Evolutionary conservation across 164 flowering plant genomes (phyloP).

Genomic region (Berberis vulgaris): DNA sequence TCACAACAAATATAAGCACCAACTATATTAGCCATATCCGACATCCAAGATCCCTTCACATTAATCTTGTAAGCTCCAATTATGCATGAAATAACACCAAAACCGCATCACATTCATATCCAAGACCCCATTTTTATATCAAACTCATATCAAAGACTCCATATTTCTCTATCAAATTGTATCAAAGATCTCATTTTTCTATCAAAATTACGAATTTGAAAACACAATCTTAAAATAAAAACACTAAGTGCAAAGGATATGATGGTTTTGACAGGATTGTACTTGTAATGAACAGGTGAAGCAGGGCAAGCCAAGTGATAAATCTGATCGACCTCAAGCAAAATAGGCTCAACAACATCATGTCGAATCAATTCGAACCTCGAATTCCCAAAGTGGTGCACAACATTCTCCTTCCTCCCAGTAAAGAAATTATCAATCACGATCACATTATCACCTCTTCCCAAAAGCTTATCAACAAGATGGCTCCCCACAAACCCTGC

Average conservation of each 20-base stretch:
- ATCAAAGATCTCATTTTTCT: background rate
- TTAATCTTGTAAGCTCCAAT: no score
- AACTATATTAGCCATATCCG: no score
- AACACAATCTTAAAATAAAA: background rate
- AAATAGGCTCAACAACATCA: conserved; percentile 95
- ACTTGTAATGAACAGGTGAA: conserved; percentile 95
- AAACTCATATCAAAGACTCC: no score
- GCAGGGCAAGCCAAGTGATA: conserved; percentile 97
- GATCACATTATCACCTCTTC: conserved; percentile 79
- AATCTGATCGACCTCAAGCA: conserved; percentile 95
- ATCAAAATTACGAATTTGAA: background rate
- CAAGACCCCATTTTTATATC: no score
- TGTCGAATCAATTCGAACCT: conserved; percentile 90
- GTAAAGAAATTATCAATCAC: conserved; percentile 95
- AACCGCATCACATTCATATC: no score
- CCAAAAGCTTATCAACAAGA: conserved; percentile 78
- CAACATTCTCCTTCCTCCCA: conserved; percentile 89
- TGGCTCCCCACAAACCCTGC: conserved; percentile 97
- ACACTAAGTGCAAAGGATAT: conserved; percentile 49
- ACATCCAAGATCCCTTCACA: no score
- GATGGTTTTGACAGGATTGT: conserved; percentile 89
- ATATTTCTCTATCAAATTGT: no score
- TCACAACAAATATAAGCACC: no score
- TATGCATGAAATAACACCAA: no score
- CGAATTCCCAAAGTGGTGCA: conserved; percentile 74